Base-by-base conservation (phyloP, 1,139 yeast genomes). In the Zygosaccharomyces pseudobailii region DNA sequence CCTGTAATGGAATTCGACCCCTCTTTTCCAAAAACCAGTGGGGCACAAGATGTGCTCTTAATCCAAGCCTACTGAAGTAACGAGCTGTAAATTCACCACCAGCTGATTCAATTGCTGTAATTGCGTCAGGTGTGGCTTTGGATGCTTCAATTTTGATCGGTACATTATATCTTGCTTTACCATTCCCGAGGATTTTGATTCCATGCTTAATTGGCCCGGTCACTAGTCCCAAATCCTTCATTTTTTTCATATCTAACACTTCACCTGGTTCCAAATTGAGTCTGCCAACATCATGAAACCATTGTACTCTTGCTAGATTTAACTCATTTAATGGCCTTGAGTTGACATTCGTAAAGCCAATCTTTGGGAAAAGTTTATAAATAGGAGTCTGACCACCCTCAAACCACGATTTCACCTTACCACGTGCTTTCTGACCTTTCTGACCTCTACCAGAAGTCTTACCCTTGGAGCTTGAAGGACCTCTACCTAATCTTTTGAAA, bases 301-400 rank as follows among this genome's bases (percentile, higher is more conserved):
- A 75, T 58, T 79, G 80, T 49, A 85, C 80, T 58, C 78, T 74
- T 25, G 69, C 73, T 61, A 85, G 70, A 59, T 82, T 81, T 49
- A 85, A 58, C 56, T 77, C 80, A 39, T 73, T 71, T 55, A 76
- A 71, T 19, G 74, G 74, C 53, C 70, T 70, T 28, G 73, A 74
- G 56, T 76, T 77, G 10, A 75, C 75, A 57, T 84, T 76, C 59
- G 80, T 79, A 73, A 90, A 89, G 8, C 98, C 98, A 51, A 84
- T 75, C 66, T 92, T 90, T 45, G 97, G 97, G 68, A 89, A 88
- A 52, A 89, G 72, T 67, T 86, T 86, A 63, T 82, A 86, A 59
- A 84, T 84, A 22, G 97, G 97, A 1, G 98, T 92, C 67, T 92
- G 99, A 63, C 98, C 98, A 79, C 99, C 99, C 73, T 92, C 98